Conservation (phyloP, 2,329 filamentous ascomycete species). For the Aspergillus texensis region DNA sequence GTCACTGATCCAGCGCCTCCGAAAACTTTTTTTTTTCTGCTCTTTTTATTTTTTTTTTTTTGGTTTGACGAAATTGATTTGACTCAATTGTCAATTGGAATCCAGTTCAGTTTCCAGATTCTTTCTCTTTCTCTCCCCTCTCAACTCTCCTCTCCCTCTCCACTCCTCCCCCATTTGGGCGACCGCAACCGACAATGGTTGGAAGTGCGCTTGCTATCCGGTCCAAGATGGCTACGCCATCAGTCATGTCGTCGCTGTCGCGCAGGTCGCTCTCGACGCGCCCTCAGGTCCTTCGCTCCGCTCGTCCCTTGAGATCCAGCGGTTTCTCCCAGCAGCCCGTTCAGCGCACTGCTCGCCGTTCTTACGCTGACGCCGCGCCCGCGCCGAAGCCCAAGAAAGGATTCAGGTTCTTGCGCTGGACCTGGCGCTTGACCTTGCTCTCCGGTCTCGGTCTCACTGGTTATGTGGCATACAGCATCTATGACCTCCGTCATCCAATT, state of each 20-base stretch:
- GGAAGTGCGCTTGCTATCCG: constrained; percentile 38
- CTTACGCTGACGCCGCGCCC: constrained; percentile 54
- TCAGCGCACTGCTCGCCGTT: constrained; percentile 47
- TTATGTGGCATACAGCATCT: constrained; percentile 79
- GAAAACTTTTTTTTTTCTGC: constrained; percentile 12
- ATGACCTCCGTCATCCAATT: constrained; percentile 75
- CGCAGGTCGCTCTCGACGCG: constrained; percentile 39
- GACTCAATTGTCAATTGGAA: not conserved
- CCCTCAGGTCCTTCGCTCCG: constrained; percentile 28
- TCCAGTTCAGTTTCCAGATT: constrained; percentile 20
- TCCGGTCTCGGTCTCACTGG: constrained; percentile 69
- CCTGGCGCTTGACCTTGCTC: constrained; percentile 81
- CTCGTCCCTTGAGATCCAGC: constrained; percentile 30
- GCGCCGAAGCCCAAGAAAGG: constrained; percentile 55
- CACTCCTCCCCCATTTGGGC: constrained; percentile 21
- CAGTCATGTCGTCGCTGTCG: constrained; percentile 38
- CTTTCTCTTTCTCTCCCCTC: constrained; percentile 6
- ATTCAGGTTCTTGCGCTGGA: constrained; percentile 73
- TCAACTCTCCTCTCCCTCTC: constrained; percentile 8
- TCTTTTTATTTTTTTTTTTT: constrained; percentile 20
- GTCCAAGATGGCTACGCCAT: constrained; percentile 33
- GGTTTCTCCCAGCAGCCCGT: constrained; percentile 26
- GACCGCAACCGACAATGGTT: constrained; percentile 35
- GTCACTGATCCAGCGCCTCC: not conserved
- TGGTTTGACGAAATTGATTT: constrained; percentile 4